Conservation (phyloP, 495 filamentous ascomycete species). For the Penicillium paradoxum region DNA sequence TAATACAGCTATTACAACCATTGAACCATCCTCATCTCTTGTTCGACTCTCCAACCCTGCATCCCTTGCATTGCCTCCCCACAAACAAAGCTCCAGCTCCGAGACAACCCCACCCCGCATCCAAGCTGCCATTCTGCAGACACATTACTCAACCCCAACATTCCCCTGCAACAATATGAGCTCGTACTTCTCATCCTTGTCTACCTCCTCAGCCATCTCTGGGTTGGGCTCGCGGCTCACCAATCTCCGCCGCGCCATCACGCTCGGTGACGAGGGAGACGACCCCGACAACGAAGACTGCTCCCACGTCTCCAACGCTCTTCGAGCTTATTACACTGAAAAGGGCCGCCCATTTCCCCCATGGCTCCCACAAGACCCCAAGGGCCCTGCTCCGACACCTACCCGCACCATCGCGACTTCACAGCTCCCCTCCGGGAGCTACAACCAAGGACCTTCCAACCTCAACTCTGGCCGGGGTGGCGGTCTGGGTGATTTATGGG, state of each 20-base stretch:
- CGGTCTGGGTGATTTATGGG: conserved; percentile 80
- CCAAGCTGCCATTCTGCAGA: conserved; percentile 12
- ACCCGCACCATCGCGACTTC: conserved; percentile 48
- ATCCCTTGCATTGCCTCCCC: not conserved
- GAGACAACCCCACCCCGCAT: conserved; percentile 19
- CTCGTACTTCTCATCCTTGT: conserved; percentile 71
- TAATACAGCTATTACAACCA: not conserved
- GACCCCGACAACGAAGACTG: conserved; percentile 84
- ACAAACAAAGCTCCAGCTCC: conserved; percentile 20
- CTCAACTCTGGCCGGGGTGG: conserved; percentile 34
- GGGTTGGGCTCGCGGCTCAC: conserved; percentile 71
- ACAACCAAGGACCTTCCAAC: conserved; percentile 30
- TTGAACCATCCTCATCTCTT: not conserved
- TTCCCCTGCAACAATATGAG: conserved; percentile 49
- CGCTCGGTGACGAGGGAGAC: conserved; percentile 74
- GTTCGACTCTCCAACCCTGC: not conserved
- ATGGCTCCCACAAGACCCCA: conserved; percentile 88
- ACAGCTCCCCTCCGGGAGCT: conserved; percentile 44
- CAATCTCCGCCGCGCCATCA: conserved; percentile 73
- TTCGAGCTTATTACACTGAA: conserved; percentile 92
- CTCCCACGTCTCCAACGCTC: conserved; percentile 88
- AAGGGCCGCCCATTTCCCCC: conserved; percentile 75
- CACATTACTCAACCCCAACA: not conserved
- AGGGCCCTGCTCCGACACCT: conserved; percentile 58
- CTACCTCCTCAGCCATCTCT: conserved; percentile 62